Base-by-base conservation (phyloP, 1,284 basidiomycete species). In the Apiotrichum sp. region DNA sequence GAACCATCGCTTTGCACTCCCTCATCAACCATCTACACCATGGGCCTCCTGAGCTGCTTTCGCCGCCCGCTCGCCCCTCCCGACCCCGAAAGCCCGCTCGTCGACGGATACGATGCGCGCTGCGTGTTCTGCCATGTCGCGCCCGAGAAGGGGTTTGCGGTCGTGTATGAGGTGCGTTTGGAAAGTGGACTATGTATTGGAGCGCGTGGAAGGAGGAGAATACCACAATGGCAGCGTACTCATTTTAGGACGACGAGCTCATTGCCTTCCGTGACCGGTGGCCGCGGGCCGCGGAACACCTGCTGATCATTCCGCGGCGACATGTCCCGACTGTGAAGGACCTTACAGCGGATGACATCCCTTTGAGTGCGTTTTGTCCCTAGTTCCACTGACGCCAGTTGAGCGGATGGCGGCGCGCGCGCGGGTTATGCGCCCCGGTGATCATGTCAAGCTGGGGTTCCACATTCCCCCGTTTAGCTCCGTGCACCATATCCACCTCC, bases 401-500 rank as follows among this genome's bases (percentile, higher is more conserved):
- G 74, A 73, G 57, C 74, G 77, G 13, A 87, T 90, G 86, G 77
- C 80, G 62, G 66, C 66, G 6, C 80, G 88, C 38, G 88, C 85
- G 3, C 70, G 82, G 46, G 44, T 70, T 83, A 53, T 75, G 63
- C 58, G 51, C 6, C 50, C 50, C 4, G 70, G 16, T 54, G 45
- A 62, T 50, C 34, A 38, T 47, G 56, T n/a, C 50, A 87, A 84
- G 58, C 78, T 88, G 71, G 87, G 88, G 1, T 89, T 88, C 65
- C 87, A 90, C 70, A 87, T 90, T 59, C 86, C 88, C 0, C 89
- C 89, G 0, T 87, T 88, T 70, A 85, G 82, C 56, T 86, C 85
- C n/a, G 82, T 91, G 2, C 76, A 84, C 33, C 88, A 92, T 71
- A 76, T 92, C 13, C 89, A 92, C 69, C 73, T 93, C 41, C 89